Conservation (phyloP, 2,329 filamentous ascomycete genomes). For the Fusarium camptoceras region DNA sequence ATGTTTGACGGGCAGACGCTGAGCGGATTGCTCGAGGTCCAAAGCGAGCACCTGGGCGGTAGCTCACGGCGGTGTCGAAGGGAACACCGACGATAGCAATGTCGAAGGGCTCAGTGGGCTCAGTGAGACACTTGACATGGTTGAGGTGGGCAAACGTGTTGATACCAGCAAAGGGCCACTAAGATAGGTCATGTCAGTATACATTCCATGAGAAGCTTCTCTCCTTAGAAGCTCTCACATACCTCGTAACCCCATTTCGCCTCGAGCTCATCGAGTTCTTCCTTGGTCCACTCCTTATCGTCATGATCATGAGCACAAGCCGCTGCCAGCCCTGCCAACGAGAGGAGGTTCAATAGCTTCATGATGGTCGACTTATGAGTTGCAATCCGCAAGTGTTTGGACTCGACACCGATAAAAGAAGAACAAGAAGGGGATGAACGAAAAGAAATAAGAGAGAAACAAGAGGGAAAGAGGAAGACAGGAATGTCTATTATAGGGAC, state of each 20-base stretch:
- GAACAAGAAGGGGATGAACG: background rate
- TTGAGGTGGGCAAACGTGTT: conserved; percentile 79
- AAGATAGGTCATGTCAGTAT: conserved; percentile 11
- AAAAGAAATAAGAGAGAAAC: background rate
- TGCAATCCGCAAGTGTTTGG: background rate
- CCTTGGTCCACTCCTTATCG: conserved; percentile 60
- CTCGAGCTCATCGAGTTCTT: conserved; percentile 65
- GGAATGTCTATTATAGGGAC: conserved; percentile 34
- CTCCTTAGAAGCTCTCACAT: conserved; percentile 37
- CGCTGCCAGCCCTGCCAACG: conserved; percentile 43
- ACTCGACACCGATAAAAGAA: background rate
- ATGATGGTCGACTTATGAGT: conserved; percentile 31
- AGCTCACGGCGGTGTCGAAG: conserved; percentile 79
- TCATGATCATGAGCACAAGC: conserved; percentile 50
- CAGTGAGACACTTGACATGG: conserved; percentile 76
- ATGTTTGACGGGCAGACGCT: conserved; percentile 83
- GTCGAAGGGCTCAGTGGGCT: conserved; percentile 72
- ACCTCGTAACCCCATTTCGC: conserved; percentile 70
- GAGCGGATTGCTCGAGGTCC: conserved; percentile 89
- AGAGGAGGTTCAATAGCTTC: conserved; percentile 48
- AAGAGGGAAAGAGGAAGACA: background rate
- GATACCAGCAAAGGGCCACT: conserved; percentile 74
- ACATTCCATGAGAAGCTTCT: background rate
- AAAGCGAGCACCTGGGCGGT: conserved; percentile 75
- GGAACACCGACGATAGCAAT: conserved; percentile 79